Evolutionary conservation across 495 filamentous ascomycete species (phyloP), one percentile per base, ranked within the genome.

Genomic region (Aspergillus haitiensis): DNA sequence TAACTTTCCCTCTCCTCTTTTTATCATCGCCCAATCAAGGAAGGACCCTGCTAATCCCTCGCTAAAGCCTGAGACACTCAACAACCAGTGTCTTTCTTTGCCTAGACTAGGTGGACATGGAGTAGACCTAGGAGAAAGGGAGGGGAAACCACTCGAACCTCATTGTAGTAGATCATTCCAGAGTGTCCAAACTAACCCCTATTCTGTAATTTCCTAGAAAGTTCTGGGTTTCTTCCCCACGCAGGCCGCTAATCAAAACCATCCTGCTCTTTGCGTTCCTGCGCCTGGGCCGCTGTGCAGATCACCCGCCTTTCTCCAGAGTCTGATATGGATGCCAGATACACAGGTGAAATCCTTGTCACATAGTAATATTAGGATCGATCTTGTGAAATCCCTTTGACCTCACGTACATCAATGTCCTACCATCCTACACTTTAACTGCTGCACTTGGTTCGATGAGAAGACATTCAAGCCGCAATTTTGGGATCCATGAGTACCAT

Each of bases 271-370:
- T 48, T 45, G 32, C 49, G 44, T 57, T 57, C 55, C 55, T 57
- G 55, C 55, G 35, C 55, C 55, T 48, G 34, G 15, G 49, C 55
- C 55, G 47, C 48, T 36, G 49, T 53, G 52, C 39, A 46, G 59
- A 61, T 56, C 59, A 61, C 56, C 52, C 59, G 36, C 16, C 45
- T 9, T 48, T 48, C 45, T 48, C 39, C 39, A 42, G 39, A 42
- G 39, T 48, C 45, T 18, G 21, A 48, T 48, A n/a, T 48, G 10
- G 45, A 48, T 48, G 10, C 18, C n/a, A 48, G 45, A 16, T 48
- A 16, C n/a, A 48, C 6, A 48, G 15, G 45, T 27, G 45, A 18
- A n/a, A 27, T 18, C 5, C 45, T 18, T 3, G 9, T 10, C 45
- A 18, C 45, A 18, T 18, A 18, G 45, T 5, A 15, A 13, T 42